Evolutionary conservation across 73 alveolate genomes (phyloP).

Genomic region (Paramecium primaurelia): DNA sequence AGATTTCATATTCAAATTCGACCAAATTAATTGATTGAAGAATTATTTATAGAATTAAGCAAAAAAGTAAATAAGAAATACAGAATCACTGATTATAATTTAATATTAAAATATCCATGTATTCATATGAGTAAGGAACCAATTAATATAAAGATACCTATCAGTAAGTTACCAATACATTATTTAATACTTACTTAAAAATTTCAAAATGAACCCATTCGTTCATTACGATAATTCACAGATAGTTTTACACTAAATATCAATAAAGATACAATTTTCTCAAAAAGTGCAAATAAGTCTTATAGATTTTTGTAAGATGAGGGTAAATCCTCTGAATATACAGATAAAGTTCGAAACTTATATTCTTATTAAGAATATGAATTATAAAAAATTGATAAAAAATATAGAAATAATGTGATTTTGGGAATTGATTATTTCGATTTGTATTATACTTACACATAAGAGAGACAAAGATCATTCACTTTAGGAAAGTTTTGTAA

Average conservation of each 20-base stretch:
- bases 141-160: background rate
- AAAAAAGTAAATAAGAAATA: background rate
- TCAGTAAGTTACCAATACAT: slow-evolving; percentile 25
- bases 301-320: background rate
- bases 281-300: background rate
- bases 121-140: background rate
- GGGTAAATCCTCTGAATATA: background rate
- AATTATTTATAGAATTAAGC: background rate
- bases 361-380: background rate
- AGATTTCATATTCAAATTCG: background rate
- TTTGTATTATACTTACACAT: background rate
- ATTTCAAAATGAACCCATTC: background rate
- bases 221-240: background rate
- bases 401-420: background rate
- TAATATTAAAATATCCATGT: background rate
- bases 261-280: background rate
- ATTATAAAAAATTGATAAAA: background rate
- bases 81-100: background rate
- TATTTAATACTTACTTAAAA: background rate
- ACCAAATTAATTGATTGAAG: background rate
- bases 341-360: background rate
- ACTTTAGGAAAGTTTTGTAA: background rate
- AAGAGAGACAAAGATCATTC: background rate
- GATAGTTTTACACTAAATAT: background rate
- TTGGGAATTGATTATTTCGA: background rate